Percentiles rank a stretch among this genome's conserved stretches.
Evolutionary conservation across 1,284 basidiomycete genomes (phyloP).

Genomic region (Leccinum brunneo-olivaceum): DNA sequence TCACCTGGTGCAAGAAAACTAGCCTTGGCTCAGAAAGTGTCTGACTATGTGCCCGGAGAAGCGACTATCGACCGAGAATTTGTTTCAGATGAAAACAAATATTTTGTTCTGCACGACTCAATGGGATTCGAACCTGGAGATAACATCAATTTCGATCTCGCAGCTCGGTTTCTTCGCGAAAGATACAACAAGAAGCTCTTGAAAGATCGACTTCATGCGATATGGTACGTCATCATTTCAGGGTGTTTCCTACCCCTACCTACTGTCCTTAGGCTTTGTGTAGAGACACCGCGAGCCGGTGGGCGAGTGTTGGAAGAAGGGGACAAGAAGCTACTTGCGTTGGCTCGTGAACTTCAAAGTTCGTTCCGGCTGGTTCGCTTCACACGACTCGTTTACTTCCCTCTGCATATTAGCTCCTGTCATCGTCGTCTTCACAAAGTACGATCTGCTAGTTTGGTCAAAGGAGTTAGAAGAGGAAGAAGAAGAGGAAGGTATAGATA

Average conservation of each 20-base stretch:
- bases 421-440: slow-evolving; percentile 3
- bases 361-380: neutral
- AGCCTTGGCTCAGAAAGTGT: slow-evolving; percentile 3
- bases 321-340: slow-evolving; percentile 2
- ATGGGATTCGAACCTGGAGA: slow-evolving; percentile 8
- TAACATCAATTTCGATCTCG: slow-evolving; percentile 2
- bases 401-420: neutral
- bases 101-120: slow-evolving; percentile 8
- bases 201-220: slow-evolving; percentile 6
- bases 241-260: too few relatives aligned
- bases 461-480: neutral
- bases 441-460: neutral
- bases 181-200: neutral
- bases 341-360: slow-evolving; percentile 5
- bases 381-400: neutral
- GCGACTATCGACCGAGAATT: slow-evolving; percentile 7
- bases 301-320: slow-evolving; percentile 10
- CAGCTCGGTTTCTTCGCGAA: slow-evolving; percentile 4
- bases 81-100: slow-evolving; percentile 8
- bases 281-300: slow-evolving; percentile 8
- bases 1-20: neutral
- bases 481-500: neutral
- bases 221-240: slow-evolving; percentile 1
- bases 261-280: slow-evolving; percentile 7
- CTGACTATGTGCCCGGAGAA: slow-evolving; percentile 3